Base-by-base conservation (phyloP, 305 asterid species). In the Fraxinus latifolia region DNA sequence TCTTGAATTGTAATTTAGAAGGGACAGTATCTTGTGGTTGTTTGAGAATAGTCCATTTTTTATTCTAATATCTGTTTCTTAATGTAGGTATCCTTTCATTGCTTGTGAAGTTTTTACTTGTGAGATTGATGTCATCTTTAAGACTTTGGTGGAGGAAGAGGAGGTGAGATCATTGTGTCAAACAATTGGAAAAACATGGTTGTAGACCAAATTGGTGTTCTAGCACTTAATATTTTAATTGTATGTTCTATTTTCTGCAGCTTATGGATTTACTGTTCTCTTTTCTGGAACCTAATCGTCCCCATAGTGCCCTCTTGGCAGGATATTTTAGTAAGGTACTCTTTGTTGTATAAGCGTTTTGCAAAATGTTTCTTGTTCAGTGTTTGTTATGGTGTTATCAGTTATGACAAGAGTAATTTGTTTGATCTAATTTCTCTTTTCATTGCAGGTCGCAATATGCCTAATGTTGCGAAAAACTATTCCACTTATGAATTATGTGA, bases 301-400 rank as follows among this genome's bases (percentile, higher is more conserved):
- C 90, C 70, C 99, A 96, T 82, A 89, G 98, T 82, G 97, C 98
- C 50, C 77, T 93, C 83, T 85, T 96, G 88, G 98, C 99, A 77
- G 99, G 98, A 86, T 96, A 96, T 84, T 96, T 96, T 87, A 95
- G 98, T 89, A 96, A 96, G 98, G 99, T 96, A 84, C 47, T 70
- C 68, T 84, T 80, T 81, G 42, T 27, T 37, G 80, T 67, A 11
- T 74, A 81, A 25, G 62, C 29, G 7, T 50, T 70, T 44, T 37
- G 50, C 34, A 34, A 37, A 53, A 6, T 62, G 67, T 74, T 83
- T 58, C 31, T 4, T 81, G 74, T 29, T 68, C 21, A 19, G 58
- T 77, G 50, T 80, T 70, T 39, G 73, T 76, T 62, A 76, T 32
- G 58, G 53, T 44, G 32, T 29, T 29, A 29, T 29, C 32, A 29